Conservation (phyloP, 192 early-diverging fungal species). For the Lunasporangiospora selenospora region DNA sequence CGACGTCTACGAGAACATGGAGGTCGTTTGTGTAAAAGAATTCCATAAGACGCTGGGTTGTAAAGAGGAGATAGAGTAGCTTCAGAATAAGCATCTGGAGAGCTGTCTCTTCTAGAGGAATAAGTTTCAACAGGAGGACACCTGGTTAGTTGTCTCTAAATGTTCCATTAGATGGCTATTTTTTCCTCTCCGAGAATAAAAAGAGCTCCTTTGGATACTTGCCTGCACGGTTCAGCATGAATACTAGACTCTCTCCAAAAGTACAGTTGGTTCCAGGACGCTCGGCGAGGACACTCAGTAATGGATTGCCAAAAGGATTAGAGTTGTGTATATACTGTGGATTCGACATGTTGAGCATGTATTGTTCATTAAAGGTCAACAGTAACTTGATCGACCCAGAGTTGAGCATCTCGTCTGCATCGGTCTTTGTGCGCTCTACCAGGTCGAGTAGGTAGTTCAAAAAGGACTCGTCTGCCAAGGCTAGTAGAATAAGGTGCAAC, state of each 20-base stretch:
- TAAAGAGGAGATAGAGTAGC: conserved; percentile 76
- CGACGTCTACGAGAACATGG: conserved; percentile 84
- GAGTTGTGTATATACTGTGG: conserved; percentile 16
- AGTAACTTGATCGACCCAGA: conserved; percentile 61
- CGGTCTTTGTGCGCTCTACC: conserved; percentile 62
- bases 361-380: conserved; percentile 75
- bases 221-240: conserved; percentile 92
- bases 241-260: conserved; percentile 88
- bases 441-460: conserved; percentile 62
- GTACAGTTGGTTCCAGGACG: conserved; percentile 73
- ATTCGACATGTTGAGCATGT: conserved; percentile 57
- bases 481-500: conserved; percentile 35
- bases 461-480: conserved; percentile 50
- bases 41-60: conserved; percentile 60
- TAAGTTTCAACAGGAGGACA: background rate
- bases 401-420: conserved; percentile 61
- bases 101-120: conserved; percentile 52
- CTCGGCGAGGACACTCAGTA: conserved; percentile 55
- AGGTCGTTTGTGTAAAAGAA: conserved; percentile 96
- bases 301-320: conserved; percentile 52
- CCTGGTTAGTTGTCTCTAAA: background rate
- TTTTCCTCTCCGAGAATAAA: background rate
- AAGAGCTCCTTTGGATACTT: conserved; percentile 8
- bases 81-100: conserved; percentile 68
- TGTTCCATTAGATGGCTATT: background rate